These are phyloP conservation scores for Astragalus membranaceus DNA, from an alignment of 306 rosid genomes.

Conservation along the genomic window DNA sequence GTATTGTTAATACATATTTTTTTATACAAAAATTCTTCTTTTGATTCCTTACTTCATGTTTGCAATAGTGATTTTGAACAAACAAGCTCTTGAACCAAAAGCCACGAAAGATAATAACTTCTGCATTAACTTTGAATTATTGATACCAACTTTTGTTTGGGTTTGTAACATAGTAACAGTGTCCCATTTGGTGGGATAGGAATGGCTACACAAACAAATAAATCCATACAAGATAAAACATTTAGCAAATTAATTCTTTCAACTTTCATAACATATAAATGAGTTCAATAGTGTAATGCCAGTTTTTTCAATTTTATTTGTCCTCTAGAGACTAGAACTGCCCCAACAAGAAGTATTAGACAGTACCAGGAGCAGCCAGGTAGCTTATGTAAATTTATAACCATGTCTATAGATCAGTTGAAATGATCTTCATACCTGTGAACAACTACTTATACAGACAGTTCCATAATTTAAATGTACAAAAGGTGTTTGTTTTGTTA, in stretches of 20 bases:
- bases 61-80: too few relatives aligned
- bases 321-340: slow-evolving; percentile 4
- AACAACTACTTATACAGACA: slow-evolving; percentile 37
- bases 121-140: too few relatives aligned
- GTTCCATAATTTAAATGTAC: slow-evolving; percentile 43
- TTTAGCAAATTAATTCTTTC: not conserved
- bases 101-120: too few relatives aligned
- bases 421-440: slow-evolving; percentile 32
- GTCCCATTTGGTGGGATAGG: not conserved
- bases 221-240: not conserved
- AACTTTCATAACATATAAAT: slow-evolving; percentile 9
- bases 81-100: too few relatives aligned
- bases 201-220: not conserved
- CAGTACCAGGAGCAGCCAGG: slow-evolving; percentile 10
- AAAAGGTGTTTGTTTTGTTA: slow-evolving; percentile 20
- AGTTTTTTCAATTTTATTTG: slow-evolving; percentile 11
- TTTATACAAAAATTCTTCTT: too few relatives aligned
- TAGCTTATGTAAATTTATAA: slow-evolving; percentile 20
- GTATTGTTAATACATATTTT: too few relatives aligned
- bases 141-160: not conserved
- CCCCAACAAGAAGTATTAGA: too few relatives aligned
- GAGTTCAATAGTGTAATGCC: not conserved
- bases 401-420: slow-evolving; percentile 17
- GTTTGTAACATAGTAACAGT: not conserved
- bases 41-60: too few relatives aligned